Conservation (phyloP, 768 basidiomycete genomes). For the Brasilioporus rufonigricans region DNA sequence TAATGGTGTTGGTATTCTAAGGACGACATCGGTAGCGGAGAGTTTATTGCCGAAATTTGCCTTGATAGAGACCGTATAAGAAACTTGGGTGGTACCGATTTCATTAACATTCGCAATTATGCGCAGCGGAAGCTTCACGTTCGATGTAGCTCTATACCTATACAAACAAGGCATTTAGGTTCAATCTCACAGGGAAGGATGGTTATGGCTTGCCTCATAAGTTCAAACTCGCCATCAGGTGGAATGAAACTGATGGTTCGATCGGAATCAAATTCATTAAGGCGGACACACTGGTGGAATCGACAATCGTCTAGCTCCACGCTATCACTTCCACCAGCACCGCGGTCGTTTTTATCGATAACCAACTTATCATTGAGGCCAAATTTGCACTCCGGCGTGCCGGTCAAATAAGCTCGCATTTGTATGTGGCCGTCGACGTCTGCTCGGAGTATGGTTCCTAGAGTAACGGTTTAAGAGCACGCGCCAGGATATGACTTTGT, state of each 20-base stretch:
- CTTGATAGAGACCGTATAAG: constrained; percentile 85
- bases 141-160: constrained; percentile 94
- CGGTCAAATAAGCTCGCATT: constrained; percentile 96
- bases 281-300: constrained; percentile 96
- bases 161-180: neutral
- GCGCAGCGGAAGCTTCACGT: constrained; percentile 91
- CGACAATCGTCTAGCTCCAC: constrained; percentile 98
- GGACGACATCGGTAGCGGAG: constrained; percentile 86
- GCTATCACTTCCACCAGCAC: constrained; percentile 56
- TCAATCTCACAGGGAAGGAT: neutral
- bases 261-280: constrained; percentile 91
- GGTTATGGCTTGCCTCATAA: constrained; percentile 73
- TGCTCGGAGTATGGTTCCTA: constrained; percentile 87
- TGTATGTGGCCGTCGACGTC: constrained; percentile 98
- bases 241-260: constrained; percentile 97
- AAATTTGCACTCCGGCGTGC: constrained; percentile 98
- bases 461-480: neutral
- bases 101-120: constrained; percentile 91
- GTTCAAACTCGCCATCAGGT: constrained; percentile 97
- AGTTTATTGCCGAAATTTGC: constrained; percentile 91
- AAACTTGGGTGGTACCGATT: constrained; percentile 87
- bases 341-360: constrained; percentile 75
- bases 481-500: neutral
- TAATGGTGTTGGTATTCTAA: constrained; percentile 94
- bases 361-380: constrained; percentile 98